Evolutionary conservation across 352 stramenopile species (phyloP).

Genomic region (Pythium grandisporangium): DNA sequence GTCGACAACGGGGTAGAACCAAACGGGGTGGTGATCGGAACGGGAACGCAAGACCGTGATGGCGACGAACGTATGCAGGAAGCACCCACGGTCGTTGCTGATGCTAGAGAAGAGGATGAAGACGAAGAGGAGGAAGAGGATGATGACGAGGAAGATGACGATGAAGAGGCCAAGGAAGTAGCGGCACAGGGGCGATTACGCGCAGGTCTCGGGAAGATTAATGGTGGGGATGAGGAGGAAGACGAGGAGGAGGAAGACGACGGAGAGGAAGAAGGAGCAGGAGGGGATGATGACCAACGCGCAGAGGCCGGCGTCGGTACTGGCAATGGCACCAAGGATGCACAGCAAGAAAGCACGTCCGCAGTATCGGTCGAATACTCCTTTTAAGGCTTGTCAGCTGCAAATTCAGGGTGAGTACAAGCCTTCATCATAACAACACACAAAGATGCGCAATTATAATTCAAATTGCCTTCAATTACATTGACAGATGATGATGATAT

Average conservation of each 20-base stretch:
- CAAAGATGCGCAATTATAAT: too few species aligned
- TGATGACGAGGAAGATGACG: slow-evolving; percentile 8
- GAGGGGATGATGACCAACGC: slow-evolving; percentile 20
- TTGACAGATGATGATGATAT: too few species aligned
- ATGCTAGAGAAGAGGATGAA: neutral
- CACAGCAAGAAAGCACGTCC: neutral
- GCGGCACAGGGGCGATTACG: slow-evolving; percentile 13
- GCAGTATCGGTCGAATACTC: slow-evolving; percentile 12
- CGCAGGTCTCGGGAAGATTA: neutral
- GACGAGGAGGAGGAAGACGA: slow-evolving; percentile 21
- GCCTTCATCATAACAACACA: too few species aligned
- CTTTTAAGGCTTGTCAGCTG: slow-evolving; percentile 8
- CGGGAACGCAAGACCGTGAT: neutral
- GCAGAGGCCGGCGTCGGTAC: slow-evolving; percentile 14
- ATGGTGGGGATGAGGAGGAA: slow-evolving; percentile 7
- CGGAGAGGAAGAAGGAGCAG: slow-evolving; percentile 28
- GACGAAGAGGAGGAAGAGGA: slow-evolving; percentile 12
- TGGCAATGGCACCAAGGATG: neutral
- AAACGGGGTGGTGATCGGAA: neutral
- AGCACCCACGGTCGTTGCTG: too few species aligned
- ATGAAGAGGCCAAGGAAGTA: slow-evolving; percentile 13
- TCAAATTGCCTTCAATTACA: too few species aligned
- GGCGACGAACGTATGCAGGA: too few species aligned
- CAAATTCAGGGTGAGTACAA: too few species aligned
- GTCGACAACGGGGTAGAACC: neutral